Evolutionary conservation across 2,329 filamentous ascomycete genomes (phyloP).

Genomic region (Cladosporium sp.): DNA sequence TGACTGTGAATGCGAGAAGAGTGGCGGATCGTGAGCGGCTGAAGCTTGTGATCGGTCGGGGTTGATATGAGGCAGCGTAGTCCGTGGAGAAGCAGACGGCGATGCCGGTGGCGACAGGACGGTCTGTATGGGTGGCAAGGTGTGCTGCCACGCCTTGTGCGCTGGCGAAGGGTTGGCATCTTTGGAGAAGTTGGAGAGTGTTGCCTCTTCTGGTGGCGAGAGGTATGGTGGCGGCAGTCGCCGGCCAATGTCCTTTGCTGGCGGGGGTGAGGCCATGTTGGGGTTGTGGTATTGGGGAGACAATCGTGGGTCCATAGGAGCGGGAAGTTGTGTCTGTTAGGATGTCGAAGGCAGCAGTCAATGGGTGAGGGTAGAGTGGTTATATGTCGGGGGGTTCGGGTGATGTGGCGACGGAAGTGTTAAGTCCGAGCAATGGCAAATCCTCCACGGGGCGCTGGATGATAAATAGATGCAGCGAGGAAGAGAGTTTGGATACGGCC

Average conservation of each 20-base stretch:
- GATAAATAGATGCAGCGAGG: slow-evolving; percentile 7
- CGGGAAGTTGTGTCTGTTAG: slow-evolving; percentile 1
- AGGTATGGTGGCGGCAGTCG: slow-evolving; percentile 12
- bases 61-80: slow-evolving; percentile 13
- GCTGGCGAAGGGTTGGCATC: slow-evolving; percentile 4
- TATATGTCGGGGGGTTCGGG: slow-evolving; percentile 1
- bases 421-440: slow-evolving; percentile 7
- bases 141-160: not conserved
- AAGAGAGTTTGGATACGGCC: slow-evolving; percentile 11
- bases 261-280: slow-evolving; percentile 1
- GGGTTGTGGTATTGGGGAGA: not conserved
- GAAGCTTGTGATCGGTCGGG: slow-evolving; percentile 10
- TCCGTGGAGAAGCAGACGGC: slow-evolving; percentile 14
- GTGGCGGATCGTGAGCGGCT: slow-evolving; percentile 14
- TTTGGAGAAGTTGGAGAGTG: slow-evolving; percentile 15
- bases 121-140: slow-evolving; percentile 16
- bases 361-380: not conserved
- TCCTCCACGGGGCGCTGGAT: slow-evolving; percentile 8
- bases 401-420: not conserved
- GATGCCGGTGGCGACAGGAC: slow-evolving; percentile 18
- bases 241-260: slow-evolving; percentile 1
- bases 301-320: slow-evolving; percentile 5
- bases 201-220: slow-evolving; percentile 14
- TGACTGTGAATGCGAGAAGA: slow-evolving; percentile 16
- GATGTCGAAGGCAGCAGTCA: not conserved